Base-by-base conservation (phyloP, 1,284 basidiomycete species). In the Tremellales sp. region DNA sequence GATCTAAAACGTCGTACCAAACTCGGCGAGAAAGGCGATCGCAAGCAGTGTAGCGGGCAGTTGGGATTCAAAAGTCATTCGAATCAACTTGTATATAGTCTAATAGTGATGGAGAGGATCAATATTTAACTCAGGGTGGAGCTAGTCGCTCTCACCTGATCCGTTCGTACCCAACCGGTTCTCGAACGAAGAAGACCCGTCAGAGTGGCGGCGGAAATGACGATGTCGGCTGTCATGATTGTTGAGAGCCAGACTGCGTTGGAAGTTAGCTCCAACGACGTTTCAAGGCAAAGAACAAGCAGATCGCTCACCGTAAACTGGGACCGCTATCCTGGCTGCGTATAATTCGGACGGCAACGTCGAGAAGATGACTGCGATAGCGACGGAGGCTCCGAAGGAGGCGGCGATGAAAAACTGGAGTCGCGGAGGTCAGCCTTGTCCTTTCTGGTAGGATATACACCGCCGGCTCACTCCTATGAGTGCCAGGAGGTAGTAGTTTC, bases 121-220 rank as follows among this genome's bases (percentile, higher is more conserved):
- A 27, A 27, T 14, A 22, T 10, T 26, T 18, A 13, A 1, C 16
- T 38, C 37, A n/a, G 24, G 34, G 18, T 32, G 31, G 13, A 31
- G 22, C 19, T 16, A 22, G 31, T 32, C 21, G n/a, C 10, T 36
- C 50, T 47, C 13, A 53, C 51, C 39, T 47, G 48, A 45, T 64
- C 61, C 26, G 54, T 64, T 38, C 58, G 56, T 3, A 48, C 40
- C 61, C 61, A 64, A n/a, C 61, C 61, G 1, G 61, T 60, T 28
- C 49, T 52, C 18, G 47, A 53, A 7, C 43, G 37, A 26, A 49
- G n/a, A 18, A 64, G 51, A 36, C 57, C 59, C 21, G 41, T 51
- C 10, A 60, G 29, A 48, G 61, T 58, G 16, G 39, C 45, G 8
- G 42, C 27, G 6, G 60, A 61, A 43, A 64, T 57, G 48, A 61